Evolutionary conservation across 495 filamentous ascomycete genomes (phyloP).

Genomic region (Terfezia boudieri): DNA sequence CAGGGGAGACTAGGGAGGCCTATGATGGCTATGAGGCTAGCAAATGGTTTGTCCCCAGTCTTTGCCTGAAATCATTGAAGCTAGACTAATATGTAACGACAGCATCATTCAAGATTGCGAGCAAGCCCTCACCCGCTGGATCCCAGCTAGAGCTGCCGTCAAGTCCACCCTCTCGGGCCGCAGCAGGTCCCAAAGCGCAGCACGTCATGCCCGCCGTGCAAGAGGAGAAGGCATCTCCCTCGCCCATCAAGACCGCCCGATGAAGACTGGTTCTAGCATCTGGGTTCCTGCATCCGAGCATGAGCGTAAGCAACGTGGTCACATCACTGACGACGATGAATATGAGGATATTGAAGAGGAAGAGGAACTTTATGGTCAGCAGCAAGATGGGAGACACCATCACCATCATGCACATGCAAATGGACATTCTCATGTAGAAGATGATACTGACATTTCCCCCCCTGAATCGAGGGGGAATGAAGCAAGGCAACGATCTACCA

Average conservation of each 20-base stretch:
- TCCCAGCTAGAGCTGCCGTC: constrained; percentile 67
- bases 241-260: constrained; percentile 60
- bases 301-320: constrained; percentile 18
- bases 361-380: constrained; percentile 14
- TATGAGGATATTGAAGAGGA: constrained; percentile 31
- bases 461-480: neutral
- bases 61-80: neutral
- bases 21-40: constrained; percentile 97
- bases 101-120: constrained; percentile 98
- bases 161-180: constrained; percentile 65
- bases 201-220: constrained; percentile 41
- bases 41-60: constrained; percentile 40
- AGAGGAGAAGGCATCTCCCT: constrained; percentile 52
- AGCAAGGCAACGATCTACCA: neutral
- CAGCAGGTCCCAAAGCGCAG: constrained; percentile 53
- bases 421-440: neutral
- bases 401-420: neutral
- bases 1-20: constrained; percentile 82
- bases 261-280: constrained; percentile 52
- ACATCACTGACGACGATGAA: constrained; percentile 35
- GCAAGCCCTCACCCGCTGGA: constrained; percentile 92
- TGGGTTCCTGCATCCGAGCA: constrained; percentile 78
- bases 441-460: neutral
- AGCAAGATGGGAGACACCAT: constrained; percentile 25
- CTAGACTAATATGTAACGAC: neutral